Conservation (phyloP, 208 protist genomes). For the Leishmania braziliensis region DNA sequence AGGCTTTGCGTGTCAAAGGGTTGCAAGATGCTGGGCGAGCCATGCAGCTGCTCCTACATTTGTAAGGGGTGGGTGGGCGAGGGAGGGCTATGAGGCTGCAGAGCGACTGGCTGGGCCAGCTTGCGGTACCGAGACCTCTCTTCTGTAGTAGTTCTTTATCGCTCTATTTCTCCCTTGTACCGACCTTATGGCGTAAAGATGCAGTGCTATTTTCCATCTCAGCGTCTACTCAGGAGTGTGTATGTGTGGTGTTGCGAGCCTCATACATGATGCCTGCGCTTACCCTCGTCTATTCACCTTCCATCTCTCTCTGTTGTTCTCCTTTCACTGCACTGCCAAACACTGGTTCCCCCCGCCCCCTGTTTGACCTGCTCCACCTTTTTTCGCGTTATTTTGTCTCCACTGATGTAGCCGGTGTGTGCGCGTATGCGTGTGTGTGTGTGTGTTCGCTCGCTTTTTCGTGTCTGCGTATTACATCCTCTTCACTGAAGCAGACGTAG, state of each 20-base stretch:
- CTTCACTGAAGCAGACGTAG: too few species aligned
- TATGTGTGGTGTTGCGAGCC: neutral
- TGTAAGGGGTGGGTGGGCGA: neutral
- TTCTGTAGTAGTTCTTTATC: slow-evolving; percentile 2
- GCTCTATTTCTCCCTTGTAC: slow-evolving; percentile 2
- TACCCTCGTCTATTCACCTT: neutral
- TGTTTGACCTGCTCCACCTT: neutral
- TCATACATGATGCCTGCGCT: neutral
- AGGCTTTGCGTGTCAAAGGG: slow-evolving; percentile 80
- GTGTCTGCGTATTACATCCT: neutral
- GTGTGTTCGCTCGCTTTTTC: neutral
- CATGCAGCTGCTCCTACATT: neutral
- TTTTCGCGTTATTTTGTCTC: slow-evolving; percentile 10
- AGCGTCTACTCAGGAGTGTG: neutral
- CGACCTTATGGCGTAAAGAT: too few species aligned
- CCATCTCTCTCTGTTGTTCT: neutral
- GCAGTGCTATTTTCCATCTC: too few species aligned
- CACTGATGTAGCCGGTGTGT: neutral
- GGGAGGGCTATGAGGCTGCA: neutral
- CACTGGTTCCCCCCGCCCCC: neutral
- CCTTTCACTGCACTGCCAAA: neutral
- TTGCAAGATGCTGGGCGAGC: slow-evolving; percentile 44
- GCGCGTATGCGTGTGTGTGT: slow-evolving; percentile 10
- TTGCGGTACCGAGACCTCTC: neutral
- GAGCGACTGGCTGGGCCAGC: neutral